Evolutionary conservation across 1,284 basidiomycete genomes (phyloP).

Genomic region (Tranzscheliella williamsii): DNA sequence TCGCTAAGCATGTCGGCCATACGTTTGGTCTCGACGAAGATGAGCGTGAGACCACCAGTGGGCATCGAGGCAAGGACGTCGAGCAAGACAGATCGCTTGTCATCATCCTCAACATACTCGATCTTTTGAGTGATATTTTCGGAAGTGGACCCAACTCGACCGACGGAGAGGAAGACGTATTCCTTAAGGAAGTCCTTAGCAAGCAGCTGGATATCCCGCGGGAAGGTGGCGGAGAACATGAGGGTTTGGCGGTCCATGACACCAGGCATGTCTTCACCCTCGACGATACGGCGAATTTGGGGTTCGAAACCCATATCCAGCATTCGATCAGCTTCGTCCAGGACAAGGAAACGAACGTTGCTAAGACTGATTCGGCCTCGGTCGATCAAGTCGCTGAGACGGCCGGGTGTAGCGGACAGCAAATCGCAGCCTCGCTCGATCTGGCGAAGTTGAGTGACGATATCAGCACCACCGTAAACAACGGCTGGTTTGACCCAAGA

Average conservation of each 20-base stretch:
- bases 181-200: conserved; percentile 81
- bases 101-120: conserved; percentile 95
- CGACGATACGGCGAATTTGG: conserved; percentile 96
- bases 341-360: conserved; percentile 95
- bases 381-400: conserved; percentile 97
- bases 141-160: conserved; percentile 95
- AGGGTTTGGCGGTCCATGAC: conserved; percentile 91
- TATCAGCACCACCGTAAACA: conserved; percentile 98
- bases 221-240: conserved; percentile 99
- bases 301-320: conserved; percentile 99
- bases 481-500: conserved; percentile 99
- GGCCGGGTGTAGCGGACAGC: conserved; percentile 95
- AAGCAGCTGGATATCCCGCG: conserved; percentile 96
- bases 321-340: conserved; percentile 99
- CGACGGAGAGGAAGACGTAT: conserved; percentile 97
- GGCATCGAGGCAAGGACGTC: conserved; percentile 84
- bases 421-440: conserved; percentile 98
- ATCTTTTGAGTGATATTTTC: conserved; percentile 99
- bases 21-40: conserved; percentile 99
- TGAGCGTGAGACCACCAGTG: conserved; percentile 79
- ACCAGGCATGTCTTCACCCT: conserved; percentile 97
- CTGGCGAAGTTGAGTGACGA: conserved; percentile 87
- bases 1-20: conserved; percentile 99
- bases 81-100: conserved; percentile 95
- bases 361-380: conserved; percentile 93